phyloP scores from a whole-genome alignment of 305 asterid species.

The Rubia peregrina region DNA sequence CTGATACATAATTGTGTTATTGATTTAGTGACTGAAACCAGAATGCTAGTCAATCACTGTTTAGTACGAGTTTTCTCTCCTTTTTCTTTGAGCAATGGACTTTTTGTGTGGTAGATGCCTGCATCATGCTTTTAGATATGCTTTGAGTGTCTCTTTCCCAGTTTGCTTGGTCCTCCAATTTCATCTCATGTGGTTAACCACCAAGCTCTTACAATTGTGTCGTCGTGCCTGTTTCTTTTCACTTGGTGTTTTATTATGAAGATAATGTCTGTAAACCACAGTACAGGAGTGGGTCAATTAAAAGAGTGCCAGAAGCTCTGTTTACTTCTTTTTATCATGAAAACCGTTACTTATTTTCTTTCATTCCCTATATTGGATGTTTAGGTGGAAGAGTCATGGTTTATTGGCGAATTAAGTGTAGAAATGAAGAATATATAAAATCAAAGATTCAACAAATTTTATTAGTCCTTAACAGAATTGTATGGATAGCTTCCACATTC shows the following conservation, averaged over 20 bases:
- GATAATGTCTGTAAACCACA: not conserved
- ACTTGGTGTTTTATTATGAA: not conserved
- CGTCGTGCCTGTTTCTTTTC: not conserved
- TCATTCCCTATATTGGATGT: not conserved
- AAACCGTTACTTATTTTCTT: not conserved
- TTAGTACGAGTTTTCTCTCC: not conserved
- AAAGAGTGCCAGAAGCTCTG: not conserved
- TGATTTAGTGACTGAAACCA: not conserved
- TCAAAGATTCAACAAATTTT: not conserved
- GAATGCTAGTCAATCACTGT: not conserved
- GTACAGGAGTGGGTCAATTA: not conserved
- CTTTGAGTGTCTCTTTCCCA: not conserved
- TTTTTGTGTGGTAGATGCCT: not conserved
- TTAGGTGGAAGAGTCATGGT: not conserved
- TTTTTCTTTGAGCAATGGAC: not conserved
- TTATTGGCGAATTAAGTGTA: not conserved
- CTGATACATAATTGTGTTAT: not conserved
- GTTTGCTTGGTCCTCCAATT: not conserved
- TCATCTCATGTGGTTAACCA: not conserved
- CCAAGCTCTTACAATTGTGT: too few relatives aligned
- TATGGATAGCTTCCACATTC: not conserved
- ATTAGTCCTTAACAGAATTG: not conserved
- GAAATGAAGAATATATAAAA: not conserved
- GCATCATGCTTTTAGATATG: not conserved
- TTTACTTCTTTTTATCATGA: not conserved